Percentiles rank a stretch among this genome's conserved stretches.
These are phyloP conservation scores for Scalesia atractyloides DNA, from an alignment of 129 eudicot species.

Conservation along the genomic window DNA sequence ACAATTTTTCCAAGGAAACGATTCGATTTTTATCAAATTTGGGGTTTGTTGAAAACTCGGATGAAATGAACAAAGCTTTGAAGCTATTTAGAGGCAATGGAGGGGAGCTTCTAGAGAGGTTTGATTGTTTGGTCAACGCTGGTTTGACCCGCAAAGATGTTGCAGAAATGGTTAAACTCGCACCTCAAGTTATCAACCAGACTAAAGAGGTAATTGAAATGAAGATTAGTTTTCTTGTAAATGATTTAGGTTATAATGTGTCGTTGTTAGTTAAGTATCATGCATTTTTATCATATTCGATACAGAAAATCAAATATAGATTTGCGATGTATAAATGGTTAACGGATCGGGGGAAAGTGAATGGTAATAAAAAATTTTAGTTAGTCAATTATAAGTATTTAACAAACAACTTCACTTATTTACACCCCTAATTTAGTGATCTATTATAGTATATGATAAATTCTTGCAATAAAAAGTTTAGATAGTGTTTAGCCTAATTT, in stretches of 20 bases:
- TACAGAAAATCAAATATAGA: constrained; percentile 58
- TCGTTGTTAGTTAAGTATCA: constrained; percentile 54
- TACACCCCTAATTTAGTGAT: too few species aligned
- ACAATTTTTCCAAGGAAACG: constrained; percentile 35
- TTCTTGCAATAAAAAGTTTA: too few species aligned
- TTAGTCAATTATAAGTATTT: too few species aligned
- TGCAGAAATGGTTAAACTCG: constrained; percentile 47
- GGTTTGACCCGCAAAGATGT: constrained; percentile 60
- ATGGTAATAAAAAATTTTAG: too few species aligned
- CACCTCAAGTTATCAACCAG: constrained; percentile 67
- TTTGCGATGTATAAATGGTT: constrained; percentile 74
- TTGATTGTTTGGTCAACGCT: constrained; percentile 63
- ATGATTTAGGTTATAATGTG: constrained; percentile 61
- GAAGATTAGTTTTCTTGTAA: constrained; percentile 63
- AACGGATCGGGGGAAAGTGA: constrained; percentile 39
- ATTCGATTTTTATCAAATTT: constrained; percentile 50
- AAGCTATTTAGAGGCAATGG: constrained; percentile 68
- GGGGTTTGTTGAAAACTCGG: constrained; percentile 67
- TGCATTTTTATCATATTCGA: constrained; percentile 41
- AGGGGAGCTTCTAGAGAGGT: constrained; percentile 75
- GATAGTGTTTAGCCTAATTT: too few species aligned
- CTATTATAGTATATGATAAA: too few species aligned
- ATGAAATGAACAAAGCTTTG: constrained; percentile 60
- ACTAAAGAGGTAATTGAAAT: constrained; percentile 45
- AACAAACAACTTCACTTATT: too few species aligned